A percentile compares a stretch with the other conserved stretches of the same genome.
Evolutionary conservation across 805 yeast genomes (phyloP).

Genomic region (Candida hispaniensis): DNA sequence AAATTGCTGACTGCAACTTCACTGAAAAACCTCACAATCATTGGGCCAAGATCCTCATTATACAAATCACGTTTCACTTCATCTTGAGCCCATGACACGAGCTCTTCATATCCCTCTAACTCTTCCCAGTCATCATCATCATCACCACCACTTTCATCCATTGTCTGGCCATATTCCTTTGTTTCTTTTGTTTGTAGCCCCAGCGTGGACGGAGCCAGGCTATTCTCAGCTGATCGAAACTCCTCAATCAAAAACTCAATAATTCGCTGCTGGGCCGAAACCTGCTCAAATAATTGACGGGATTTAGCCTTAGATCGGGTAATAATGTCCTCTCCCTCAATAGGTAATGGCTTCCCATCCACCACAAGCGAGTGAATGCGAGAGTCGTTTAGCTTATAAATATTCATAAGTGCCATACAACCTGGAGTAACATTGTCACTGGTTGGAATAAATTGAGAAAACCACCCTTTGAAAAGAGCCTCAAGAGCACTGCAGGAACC

Average conservation of each 20-base stretch:
- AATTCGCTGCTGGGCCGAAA: constrained; percentile 63
- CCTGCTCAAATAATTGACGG: constrained; percentile 38
- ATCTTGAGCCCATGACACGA: constrained; percentile 19
- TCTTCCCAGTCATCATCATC: constrained; percentile 36
- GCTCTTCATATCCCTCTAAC: constrained; percentile 19
- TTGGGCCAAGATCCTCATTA: constrained; percentile 6
- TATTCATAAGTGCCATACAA: constrained; percentile 58
- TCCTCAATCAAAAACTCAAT: constrained; percentile 61
- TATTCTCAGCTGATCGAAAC: constrained; percentile 49
- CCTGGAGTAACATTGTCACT: constrained; percentile 27
- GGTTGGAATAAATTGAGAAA: constrained; percentile 32
- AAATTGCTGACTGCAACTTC: constrained; percentile 19
- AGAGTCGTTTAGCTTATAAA: constrained; percentile 49
- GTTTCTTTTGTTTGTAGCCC: constrained; percentile 22
- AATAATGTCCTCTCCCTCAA: constrained; percentile 50
- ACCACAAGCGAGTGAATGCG: constrained; percentile 45
- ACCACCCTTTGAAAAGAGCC: constrained; percentile 67
- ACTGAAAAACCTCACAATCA: constrained; percentile 12
- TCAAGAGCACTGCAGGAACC: constrained; percentile 36
- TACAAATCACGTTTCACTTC: constrained; percentile 1
- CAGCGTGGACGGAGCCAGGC: constrained; percentile 32
- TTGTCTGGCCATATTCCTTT: constrained; percentile 17
- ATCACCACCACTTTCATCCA: constrained; percentile 23
- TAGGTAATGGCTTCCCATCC: constrained; percentile 65
- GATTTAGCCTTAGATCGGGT: constrained; percentile 75